Evolutionary conservation across 176 grass and related monocot species (phyloP).

Genomic region (Aechmea fasciata): DNA sequence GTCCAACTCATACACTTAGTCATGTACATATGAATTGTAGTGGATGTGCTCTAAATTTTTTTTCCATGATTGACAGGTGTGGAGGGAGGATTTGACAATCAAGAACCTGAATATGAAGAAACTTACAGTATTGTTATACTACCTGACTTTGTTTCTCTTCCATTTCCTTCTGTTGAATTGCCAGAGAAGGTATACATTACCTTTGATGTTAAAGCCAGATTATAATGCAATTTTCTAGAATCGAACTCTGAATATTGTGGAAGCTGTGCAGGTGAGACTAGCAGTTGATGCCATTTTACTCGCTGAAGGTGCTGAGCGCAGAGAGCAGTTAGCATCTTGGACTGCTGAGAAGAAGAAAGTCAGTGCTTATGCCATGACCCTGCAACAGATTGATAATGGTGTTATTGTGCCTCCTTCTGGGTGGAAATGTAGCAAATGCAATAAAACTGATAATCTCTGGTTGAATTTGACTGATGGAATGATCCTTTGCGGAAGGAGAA

Average conservation of each 20-base stretch:
- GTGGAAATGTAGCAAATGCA: conserved; percentile 94
- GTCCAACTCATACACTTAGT: background rate
- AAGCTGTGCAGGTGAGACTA: conserved; percentile 62
- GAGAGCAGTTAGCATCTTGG: conserved; percentile 85
- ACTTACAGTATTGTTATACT: conserved; percentile 67
- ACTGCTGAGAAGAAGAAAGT: conserved; percentile 77
- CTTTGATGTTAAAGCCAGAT: conserved; percentile 1
- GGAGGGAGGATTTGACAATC: conserved; percentile 83
- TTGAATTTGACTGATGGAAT: conserved; percentile 94
- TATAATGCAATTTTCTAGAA: conserved; percentile 4
- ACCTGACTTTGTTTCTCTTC: conserved; percentile 71
- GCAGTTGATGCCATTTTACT: conserved; percentile 80
- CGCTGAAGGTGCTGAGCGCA: conserved; percentile 71
- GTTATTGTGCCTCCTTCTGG: conserved; percentile 75
- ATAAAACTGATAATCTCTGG: conserved; percentile 98
- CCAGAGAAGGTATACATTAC: conserved; percentile 72
- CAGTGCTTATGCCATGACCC: conserved; percentile 63
- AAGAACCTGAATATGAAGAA: conserved; percentile 81
- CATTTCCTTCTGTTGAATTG: conserved; percentile 88
- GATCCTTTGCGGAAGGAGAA: conserved; percentile 70
- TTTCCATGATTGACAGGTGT: conserved; percentile 46
- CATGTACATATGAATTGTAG: background rate
- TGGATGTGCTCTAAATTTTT: background rate
- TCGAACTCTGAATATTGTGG: background rate
- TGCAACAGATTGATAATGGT: conserved; percentile 83